These are phyloP conservation scores for Vachellia pachyceras DNA, from an alignment of 306 rosid genomes.

Conservation along the genomic window DNA sequence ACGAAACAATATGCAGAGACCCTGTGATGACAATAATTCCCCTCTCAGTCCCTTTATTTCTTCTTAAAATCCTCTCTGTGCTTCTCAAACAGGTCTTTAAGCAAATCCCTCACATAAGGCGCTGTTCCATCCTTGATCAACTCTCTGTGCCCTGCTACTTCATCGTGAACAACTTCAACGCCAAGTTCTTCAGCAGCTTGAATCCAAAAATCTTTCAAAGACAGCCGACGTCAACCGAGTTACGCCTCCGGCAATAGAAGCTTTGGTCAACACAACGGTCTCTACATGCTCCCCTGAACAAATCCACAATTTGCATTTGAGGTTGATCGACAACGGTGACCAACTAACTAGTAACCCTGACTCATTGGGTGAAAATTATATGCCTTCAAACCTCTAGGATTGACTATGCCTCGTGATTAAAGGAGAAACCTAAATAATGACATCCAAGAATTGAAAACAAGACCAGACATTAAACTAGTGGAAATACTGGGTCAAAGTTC, in stretches of 20 bases:
- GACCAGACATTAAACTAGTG: too few species aligned
- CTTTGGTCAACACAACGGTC: slow-evolving; percentile 67
- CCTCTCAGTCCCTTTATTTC: slow-evolving; percentile 36
- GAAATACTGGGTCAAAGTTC: background rate
- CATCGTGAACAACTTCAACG: slow-evolving; percentile 40
- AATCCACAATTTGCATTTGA: background rate
- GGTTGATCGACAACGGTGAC: too few species aligned
- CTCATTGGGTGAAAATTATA: too few species aligned
- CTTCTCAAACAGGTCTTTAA: slow-evolving; percentile 56
- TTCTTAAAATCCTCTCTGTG: slow-evolving; percentile 56
- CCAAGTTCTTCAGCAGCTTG: slow-evolving; percentile 71
- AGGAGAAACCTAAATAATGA: too few species aligned
- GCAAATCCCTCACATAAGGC: slow-evolving; percentile 38
- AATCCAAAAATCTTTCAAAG: slow-evolving; percentile 70
- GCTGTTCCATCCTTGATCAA: slow-evolving; percentile 32
- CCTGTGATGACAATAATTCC: slow-evolving; percentile 68
- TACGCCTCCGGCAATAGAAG: slow-evolving; percentile 71
- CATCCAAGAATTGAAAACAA: too few species aligned
- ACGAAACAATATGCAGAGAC: slow-evolving; percentile 75
- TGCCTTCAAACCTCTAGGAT: too few species aligned
- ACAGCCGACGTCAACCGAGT: slow-evolving; percentile 67
- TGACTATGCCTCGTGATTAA: too few species aligned
- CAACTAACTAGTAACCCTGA: too few species aligned
- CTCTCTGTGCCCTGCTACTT: slow-evolving; percentile 46
- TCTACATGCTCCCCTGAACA: slow-evolving; percentile 64